These are phyloP conservation scores for Astrocystis sublimbata DNA, from an alignment of 495 filamentous ascomycete species.

Conservation along the genomic window DNA sequence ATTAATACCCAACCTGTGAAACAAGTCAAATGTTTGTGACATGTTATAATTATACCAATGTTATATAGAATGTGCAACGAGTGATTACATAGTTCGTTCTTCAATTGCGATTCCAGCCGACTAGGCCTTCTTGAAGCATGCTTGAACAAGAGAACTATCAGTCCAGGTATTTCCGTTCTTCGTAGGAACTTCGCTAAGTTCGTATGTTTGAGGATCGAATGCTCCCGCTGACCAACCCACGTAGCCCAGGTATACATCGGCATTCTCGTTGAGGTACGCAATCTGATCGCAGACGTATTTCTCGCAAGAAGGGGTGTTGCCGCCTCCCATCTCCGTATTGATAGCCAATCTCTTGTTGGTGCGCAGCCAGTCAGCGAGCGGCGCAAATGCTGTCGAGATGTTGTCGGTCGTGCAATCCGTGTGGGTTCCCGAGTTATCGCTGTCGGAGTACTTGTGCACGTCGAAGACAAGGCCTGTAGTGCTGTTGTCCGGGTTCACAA, in stretches of 20 bases:
- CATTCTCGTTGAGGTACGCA: slow-evolving; percentile 43
- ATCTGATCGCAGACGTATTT: slow-evolving; percentile 41
- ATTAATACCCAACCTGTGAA: too few species aligned
- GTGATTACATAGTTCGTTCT: background rate
- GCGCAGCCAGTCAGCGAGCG: slow-evolving; percentile 49
- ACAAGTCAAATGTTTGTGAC: too few species aligned
- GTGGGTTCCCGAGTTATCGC: slow-evolving; percentile 55
- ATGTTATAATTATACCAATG: background rate
- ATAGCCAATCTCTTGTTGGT: slow-evolving; percentile 51
- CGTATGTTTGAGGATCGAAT: slow-evolving; percentile 40
- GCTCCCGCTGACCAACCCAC: slow-evolving; percentile 55
- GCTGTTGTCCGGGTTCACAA: slow-evolving; percentile 53
- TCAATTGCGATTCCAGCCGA: background rate
- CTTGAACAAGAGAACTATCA: slow-evolving; percentile 44
- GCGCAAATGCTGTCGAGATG: slow-evolving; percentile 45
- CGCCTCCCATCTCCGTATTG: slow-evolving; percentile 55
- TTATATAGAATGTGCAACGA: background rate
- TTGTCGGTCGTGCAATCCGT: slow-evolving; percentile 51
- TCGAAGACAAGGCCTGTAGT: slow-evolving; percentile 57
- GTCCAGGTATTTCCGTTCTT: slow-evolving; percentile 39
- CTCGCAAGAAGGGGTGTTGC: slow-evolving; percentile 45
- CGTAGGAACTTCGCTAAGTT: slow-evolving; percentile 46
- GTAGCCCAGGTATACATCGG: slow-evolving; percentile 56
- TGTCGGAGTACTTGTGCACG: slow-evolving; percentile 55
- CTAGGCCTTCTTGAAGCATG: slow-evolving; percentile 29